Conservation (phyloP, 306 rosid genomes). For the Lithocarpus polystachyus region DNA sequence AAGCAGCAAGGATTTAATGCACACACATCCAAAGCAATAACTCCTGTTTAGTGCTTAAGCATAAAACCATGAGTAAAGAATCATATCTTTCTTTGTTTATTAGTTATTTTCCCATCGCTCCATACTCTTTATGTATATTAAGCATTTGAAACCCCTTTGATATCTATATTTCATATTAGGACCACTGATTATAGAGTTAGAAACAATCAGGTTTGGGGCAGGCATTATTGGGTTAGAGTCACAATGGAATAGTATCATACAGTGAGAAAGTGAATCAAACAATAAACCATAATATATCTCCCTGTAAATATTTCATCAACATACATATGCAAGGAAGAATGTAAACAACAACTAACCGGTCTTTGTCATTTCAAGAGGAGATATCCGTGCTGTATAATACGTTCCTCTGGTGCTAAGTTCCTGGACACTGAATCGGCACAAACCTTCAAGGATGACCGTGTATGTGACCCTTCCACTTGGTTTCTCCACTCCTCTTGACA, state of each 20-base stretch:
- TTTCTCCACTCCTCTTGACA: slow-evolving; percentile 98
- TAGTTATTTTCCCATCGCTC: neutral
- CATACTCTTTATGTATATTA: neutral
- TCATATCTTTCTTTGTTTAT: neutral
- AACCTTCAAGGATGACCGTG: slow-evolving; percentile 93
- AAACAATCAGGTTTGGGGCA: neutral
- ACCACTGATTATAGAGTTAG: neutral
- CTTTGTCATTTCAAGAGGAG: slow-evolving; percentile 90
- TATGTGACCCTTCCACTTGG: slow-evolving; percentile 98
- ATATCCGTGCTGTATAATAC: slow-evolving; percentile 84
- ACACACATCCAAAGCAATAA: neutral
- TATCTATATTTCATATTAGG: neutral
- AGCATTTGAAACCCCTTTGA: neutral
- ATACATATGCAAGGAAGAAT: neutral
- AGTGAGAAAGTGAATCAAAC: neutral
- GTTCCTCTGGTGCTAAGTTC: slow-evolving; percentile 96
- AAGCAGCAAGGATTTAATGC: neutral
- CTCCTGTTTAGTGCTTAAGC: neutral
- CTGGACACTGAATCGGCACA: slow-evolving; percentile 90
- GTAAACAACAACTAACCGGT: slow-evolving; percentile 46
- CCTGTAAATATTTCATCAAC: neutral
- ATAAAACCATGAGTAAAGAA: neutral
- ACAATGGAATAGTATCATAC: neutral
- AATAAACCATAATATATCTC: neutral
- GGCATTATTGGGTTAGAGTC: neutral